Percentiles rank a stretch among this genome's conserved stretches.
Evolutionary conservation across 148 eudicot genomes (phyloP).

Genomic region (Euryodendron excelsum): DNA sequence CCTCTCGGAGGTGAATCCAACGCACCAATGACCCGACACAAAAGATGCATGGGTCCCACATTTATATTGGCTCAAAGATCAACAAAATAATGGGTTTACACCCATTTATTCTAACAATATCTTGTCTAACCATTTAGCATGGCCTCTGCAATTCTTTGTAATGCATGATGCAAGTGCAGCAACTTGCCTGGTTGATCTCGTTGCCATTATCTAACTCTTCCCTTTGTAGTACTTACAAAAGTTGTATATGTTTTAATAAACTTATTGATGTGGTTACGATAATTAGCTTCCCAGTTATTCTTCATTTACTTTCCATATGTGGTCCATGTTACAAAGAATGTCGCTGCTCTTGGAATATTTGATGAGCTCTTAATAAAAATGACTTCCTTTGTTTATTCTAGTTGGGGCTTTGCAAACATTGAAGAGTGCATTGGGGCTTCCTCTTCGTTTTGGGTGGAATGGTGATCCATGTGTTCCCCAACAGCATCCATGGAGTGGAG

Average conservation of each 20-base stretch:
- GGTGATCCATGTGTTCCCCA: slow-evolving; percentile 99
- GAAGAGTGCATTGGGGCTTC: slow-evolving; percentile 78
- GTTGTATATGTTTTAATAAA: not conserved
- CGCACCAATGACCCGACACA: too few relatives aligned
- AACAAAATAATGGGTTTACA: too few relatives aligned
- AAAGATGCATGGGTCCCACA: too few relatives aligned
- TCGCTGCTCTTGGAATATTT: not conserved
- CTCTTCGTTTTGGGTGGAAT: slow-evolving; percentile 97
- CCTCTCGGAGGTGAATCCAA: too few relatives aligned
- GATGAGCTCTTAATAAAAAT: not conserved
- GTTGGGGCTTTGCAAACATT: slow-evolving; percentile 74
- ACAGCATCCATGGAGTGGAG: slow-evolving; percentile 98
- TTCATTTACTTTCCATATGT: slow-evolving; percentile 5
- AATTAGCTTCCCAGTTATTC: not conserved
- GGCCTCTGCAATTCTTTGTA: too few relatives aligned
- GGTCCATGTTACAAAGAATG: not conserved
- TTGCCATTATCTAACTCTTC: not conserved
- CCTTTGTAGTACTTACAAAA: not conserved
- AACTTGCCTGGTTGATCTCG: not conserved
- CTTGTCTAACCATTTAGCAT: too few relatives aligned
- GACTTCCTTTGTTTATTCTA: slow-evolving; percentile 24
- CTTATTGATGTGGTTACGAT: too few relatives aligned
- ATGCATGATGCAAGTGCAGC: too few relatives aligned
- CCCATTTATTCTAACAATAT: too few relatives aligned
- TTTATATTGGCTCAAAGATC: too few relatives aligned